These are phyloP conservation scores for Clavispora phyllophila DNA, from an alignment of 805 yeast genomes.

Conservation along the genomic window DNA sequence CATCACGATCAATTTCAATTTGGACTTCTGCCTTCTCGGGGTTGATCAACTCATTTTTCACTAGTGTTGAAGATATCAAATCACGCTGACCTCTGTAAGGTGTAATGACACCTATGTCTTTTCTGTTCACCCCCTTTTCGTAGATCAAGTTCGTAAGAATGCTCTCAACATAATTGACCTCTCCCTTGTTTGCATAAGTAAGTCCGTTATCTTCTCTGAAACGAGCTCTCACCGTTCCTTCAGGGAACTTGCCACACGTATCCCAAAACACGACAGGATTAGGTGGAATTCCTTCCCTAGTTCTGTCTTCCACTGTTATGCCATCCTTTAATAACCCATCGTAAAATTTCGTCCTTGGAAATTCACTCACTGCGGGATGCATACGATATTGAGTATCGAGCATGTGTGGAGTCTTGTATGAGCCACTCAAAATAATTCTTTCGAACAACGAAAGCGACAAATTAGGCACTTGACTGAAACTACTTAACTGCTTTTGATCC, in stretches of 20 bases:
- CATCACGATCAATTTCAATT: conserved; percentile 59
- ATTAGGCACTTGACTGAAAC: conserved; percentile 64
- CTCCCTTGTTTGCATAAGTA: conserved; percentile 55
- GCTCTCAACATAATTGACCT: conserved; percentile 44
- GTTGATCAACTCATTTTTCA: conserved; percentile 49
- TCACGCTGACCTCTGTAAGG: conserved; percentile 78
- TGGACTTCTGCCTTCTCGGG: conserved; percentile 45
- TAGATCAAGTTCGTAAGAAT: conserved; percentile 46
- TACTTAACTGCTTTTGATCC: conserved; percentile 70
- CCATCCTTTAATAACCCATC: conserved; percentile 51
- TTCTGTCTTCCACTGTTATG: conserved; percentile 48
- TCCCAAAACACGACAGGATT: conserved; percentile 61
- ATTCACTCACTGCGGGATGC: conserved; percentile 60
- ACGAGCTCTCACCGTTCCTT: conserved; percentile 44
- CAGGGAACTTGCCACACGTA: conserved; percentile 44
- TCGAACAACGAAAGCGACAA: conserved; percentile 66
- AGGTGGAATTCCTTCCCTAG: conserved; percentile 37
- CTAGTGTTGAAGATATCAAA: conserved; percentile 46
- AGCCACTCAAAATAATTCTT: conserved; percentile 57
- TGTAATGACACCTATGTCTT: conserved; percentile 61
- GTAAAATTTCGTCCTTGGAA: conserved; percentile 51
- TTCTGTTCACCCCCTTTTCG: conserved; percentile 46
- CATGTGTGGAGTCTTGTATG: conserved; percentile 59
- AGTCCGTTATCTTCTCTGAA: conserved; percentile 48
- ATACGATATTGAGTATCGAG: conserved; percentile 65